Percentiles rank a stretch among this genome's conserved stretches.
phyloP scores from a whole-genome alignment of 306 rosid species.

The Dalbergia oliveri region DNA sequence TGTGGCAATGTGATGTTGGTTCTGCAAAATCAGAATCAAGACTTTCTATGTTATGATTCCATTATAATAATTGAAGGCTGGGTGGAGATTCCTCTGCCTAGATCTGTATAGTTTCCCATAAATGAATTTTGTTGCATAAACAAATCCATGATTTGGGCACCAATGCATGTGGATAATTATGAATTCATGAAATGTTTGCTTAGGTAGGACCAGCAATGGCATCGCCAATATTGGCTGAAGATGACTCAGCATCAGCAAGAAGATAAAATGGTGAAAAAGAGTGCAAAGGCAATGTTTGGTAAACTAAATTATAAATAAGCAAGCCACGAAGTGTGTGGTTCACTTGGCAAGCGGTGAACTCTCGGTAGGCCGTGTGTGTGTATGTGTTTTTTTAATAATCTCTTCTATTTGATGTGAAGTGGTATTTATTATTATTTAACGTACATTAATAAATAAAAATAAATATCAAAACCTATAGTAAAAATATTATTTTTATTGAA shows the following conservation, averaged over 20 bases:
- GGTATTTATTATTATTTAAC: too few species aligned
- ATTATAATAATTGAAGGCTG: conserved; percentile 16
- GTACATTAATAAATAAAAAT: too few species aligned
- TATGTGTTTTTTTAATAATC: too few species aligned
- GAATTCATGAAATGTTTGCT: not conserved
- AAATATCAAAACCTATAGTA: too few species aligned
- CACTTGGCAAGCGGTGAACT: too few species aligned
- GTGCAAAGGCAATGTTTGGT: not conserved
- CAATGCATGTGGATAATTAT: not conserved
- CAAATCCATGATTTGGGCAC: not conserved
- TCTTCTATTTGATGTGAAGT: too few species aligned
- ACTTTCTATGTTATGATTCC: not conserved
- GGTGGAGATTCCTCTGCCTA: not conserved
- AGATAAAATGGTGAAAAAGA: not conserved
- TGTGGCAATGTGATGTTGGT: not conserved
- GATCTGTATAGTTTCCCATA: not conserved
- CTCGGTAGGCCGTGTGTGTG: too few species aligned
- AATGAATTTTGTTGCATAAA: not conserved
- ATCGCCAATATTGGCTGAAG: not conserved
- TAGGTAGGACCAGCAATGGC: not conserved
- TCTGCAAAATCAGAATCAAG: not conserved
- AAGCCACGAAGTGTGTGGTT: too few species aligned
- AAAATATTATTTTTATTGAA: too few species aligned
- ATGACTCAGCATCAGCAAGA: not conserved
- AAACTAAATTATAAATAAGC: too few species aligned